Evolutionary conservation across 306 rosid species (phyloP).

Genomic region (Herpetospermum pedunculosum): DNA sequence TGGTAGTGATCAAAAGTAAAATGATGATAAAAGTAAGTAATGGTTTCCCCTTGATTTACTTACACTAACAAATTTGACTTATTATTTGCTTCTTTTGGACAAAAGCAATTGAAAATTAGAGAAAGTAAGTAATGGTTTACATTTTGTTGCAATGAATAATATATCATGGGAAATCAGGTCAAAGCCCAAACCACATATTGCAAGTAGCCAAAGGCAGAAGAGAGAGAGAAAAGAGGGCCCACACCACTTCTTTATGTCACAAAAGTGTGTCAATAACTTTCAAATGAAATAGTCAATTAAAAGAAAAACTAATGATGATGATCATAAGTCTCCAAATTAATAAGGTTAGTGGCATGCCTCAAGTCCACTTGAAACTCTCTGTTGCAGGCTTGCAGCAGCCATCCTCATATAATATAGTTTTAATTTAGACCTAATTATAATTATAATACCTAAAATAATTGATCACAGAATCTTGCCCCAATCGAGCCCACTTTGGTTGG

Average conservation of each 20-base stretch:
- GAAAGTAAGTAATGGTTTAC: too few species aligned
- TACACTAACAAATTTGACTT: neutral
- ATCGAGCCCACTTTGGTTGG: neutral
- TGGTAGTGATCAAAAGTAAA: neutral
- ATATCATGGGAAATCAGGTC: too few species aligned
- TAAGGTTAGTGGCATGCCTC: neutral
- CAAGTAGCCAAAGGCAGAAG: neutral
- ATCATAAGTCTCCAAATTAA: neutral
- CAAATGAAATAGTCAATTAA: neutral
- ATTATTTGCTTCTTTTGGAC: neutral
- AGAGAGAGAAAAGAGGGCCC: neutral
- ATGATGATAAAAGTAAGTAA: neutral
- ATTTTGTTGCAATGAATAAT: too few species aligned
- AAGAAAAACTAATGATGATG: neutral
- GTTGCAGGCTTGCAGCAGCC: slow-evolving; percentile 5
- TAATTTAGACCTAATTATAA: neutral
- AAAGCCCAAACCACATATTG: neutral
- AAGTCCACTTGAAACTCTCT: neutral
- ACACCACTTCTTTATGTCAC: slow-evolving; percentile 5
- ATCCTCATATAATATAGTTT: neutral
- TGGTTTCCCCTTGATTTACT: neutral
- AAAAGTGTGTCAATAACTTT: neutral
- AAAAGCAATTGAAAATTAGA: neutral
- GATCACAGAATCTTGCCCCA: neutral
- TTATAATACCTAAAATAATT: neutral